phyloP scores from a whole-genome alignment of 257 asterid species.

The Solanum pimpinellifolium region DNA sequence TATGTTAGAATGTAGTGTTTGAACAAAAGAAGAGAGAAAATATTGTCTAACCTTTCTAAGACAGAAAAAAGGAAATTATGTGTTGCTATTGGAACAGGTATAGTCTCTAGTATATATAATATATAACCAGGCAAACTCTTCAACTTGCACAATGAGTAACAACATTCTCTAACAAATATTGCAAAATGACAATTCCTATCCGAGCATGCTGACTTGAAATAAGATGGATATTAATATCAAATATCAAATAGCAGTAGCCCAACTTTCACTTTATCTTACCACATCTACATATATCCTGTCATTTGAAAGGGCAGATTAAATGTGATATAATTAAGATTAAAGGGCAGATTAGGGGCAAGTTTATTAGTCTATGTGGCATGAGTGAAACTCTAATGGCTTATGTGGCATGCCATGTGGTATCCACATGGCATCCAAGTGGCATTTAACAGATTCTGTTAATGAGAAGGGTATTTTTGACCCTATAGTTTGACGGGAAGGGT shows the following conservation, averaged over 20 bases:
- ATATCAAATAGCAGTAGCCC: background rate
- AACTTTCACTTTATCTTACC: background rate
- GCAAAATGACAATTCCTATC: background rate
- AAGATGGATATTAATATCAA: background rate
- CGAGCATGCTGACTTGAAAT: background rate
- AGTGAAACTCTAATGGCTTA: no score
- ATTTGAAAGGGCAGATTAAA: background rate
- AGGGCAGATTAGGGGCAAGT: no score
- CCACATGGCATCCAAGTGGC: no score
- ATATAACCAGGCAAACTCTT: background rate
- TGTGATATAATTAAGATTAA: background rate
- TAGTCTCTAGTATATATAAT: background rate
- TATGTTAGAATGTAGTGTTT: background rate
- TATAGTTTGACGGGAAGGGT: no score
- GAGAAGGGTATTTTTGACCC: no score
- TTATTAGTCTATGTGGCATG: no score
- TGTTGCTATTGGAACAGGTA: background rate
- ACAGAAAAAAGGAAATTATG: background rate
- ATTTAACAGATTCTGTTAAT: no score
- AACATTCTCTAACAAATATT: background rate
- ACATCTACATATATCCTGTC: background rate
- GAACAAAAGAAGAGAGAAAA: background rate
- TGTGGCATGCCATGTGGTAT: no score
- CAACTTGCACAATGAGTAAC: background rate
- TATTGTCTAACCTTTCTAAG: background rate